Conservation (phyloP, 208 protist genomes). For the Acanthamoeba triangularis region DNA sequence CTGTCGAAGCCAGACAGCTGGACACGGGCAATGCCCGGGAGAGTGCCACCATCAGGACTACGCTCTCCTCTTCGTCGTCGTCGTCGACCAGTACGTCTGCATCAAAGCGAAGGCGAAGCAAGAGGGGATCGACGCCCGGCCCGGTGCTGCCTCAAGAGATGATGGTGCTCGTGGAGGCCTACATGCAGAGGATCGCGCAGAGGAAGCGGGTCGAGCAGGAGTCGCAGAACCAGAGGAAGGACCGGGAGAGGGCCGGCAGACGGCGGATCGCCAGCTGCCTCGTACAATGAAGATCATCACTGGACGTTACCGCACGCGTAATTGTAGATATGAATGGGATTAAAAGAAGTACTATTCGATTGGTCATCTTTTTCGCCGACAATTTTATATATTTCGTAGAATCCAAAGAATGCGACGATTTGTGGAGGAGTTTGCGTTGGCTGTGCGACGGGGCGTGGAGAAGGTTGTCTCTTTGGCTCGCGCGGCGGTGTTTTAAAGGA, state of each 20-base stretch:
- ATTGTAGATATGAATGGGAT: too few species aligned
- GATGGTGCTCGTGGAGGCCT: slow-evolving; percentile 60
- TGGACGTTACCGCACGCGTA: too few species aligned
- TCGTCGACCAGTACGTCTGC: background rate
- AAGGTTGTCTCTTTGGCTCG: background rate
- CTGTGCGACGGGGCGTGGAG: too few species aligned
- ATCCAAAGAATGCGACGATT: too few species aligned
- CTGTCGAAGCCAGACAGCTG: background rate
- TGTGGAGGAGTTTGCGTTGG: too few species aligned
- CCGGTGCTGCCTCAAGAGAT: slow-evolving; percentile 42
- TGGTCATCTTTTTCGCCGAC: too few species aligned
- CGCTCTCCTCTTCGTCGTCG: background rate
- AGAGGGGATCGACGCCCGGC: background rate
- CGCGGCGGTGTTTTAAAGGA: too few species aligned
- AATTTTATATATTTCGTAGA: background rate
- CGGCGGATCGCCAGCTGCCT: slow-evolving; percentile 62
- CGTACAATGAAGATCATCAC: background rate
- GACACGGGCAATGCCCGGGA: background rate
- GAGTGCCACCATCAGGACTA: background rate
- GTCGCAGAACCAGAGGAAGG: slow-evolving; percentile 45
- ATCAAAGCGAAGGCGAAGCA: background rate
- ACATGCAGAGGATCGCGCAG: slow-evolving; percentile 62
- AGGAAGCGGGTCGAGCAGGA: slow-evolving; percentile 46
- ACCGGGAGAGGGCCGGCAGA: background rate
- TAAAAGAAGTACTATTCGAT: background rate